These are phyloP conservation scores for Colletotrichum zoysiae DNA, from an alignment of 2,329 filamentous ascomycete species.

Conservation along the genomic window DNA sequence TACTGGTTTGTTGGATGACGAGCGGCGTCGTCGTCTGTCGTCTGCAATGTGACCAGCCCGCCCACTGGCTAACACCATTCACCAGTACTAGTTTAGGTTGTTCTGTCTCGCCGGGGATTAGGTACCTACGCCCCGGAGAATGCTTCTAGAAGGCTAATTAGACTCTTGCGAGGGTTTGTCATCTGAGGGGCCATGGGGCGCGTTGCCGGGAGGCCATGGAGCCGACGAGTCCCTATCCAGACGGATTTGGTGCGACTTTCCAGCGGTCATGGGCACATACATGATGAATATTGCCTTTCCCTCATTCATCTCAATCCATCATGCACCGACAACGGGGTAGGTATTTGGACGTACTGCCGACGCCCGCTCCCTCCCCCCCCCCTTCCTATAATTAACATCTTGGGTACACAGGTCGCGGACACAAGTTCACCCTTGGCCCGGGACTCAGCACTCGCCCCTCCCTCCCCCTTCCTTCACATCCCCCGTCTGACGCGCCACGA, in stretches of 20 bases:
- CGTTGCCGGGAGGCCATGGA: conserved; percentile 16
- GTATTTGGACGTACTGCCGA: conserved; percentile 33
- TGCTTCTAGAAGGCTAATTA: conserved; percentile 38
- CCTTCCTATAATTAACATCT: conserved; percentile 17
- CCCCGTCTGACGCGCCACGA: not conserved
- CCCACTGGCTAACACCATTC: conserved; percentile 10
- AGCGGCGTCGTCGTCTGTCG: conserved; percentile 28
- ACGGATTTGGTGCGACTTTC: conserved; percentile 19
- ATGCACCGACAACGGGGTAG: conserved; percentile 30
- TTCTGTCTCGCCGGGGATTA: conserved; percentile 22
- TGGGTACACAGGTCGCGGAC: conserved; percentile 26
- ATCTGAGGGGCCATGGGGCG: conserved; percentile 10
- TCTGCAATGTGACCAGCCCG: conserved; percentile 6
- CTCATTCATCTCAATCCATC: conserved; percentile 26
- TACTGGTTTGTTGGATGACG: conserved; percentile 2
- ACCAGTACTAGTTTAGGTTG: conserved; percentile 17
- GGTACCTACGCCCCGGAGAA: conserved; percentile 32
- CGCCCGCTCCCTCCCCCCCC: conserved; percentile 7
- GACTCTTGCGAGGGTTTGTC: conserved; percentile 15
- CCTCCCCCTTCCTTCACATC: too few species aligned
- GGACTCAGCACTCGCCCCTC: not conserved
- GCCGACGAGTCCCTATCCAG: conserved; percentile 22
- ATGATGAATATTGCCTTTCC: conserved; percentile 9
- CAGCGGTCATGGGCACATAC: conserved; percentile 22
- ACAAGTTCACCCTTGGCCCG: not conserved